phyloP scores from a whole-genome alignment of 2,329 filamentous ascomycete genomes.

The Ophiostoma angusticollis region DNA sequence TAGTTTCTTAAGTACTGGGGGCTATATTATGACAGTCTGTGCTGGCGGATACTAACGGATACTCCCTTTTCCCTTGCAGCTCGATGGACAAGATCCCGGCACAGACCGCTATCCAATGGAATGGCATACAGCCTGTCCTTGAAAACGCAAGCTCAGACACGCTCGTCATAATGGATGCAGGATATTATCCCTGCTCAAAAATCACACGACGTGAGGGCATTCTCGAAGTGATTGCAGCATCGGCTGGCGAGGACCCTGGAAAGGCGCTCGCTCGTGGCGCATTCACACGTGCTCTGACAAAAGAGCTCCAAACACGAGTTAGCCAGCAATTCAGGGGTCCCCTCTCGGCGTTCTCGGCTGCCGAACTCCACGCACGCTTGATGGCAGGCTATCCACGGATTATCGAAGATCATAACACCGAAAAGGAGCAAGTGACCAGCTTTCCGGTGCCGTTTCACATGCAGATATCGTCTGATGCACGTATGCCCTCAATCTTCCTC shows the following conservation, averaged over 20 bases:
- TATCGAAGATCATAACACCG: slow-evolving; percentile 35
- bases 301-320: slow-evolving; percentile 36
- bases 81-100: slow-evolving; percentile 32
- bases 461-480: slow-evolving; percentile 40
- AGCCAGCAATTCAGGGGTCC: slow-evolving; percentile 30
- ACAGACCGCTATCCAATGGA: slow-evolving; percentile 38
- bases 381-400: slow-evolving; percentile 38
- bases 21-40: no score
- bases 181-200: slow-evolving; percentile 42
- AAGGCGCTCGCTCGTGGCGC: slow-evolving; percentile 34
- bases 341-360: slow-evolving; percentile 30
- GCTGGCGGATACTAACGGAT: no score
- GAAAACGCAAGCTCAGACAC: slow-evolving; percentile 44
- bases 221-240: slow-evolving; percentile 43
- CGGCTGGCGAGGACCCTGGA: slow-evolving; percentile 39
- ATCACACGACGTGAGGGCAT: slow-evolving; percentile 40
- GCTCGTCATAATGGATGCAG: slow-evolving; percentile 45
- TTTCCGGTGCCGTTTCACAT: slow-evolving; percentile 43
- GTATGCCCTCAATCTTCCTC: slow-evolving; percentile 43
- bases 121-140: slow-evolving; percentile 40
- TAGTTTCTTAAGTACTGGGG: no score
- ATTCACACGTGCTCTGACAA: slow-evolving; percentile 38
- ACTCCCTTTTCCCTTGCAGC: slow-evolving; percentile 22
- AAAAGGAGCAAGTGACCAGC: slow-evolving; percentile 33
- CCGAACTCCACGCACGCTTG: slow-evolving; percentile 35